Evolutionary conservation across 305 asterid genomes (phyloP), one percentile per base, ranked within the genome.

Genomic region (Fraxinus angustifolia): DNA sequence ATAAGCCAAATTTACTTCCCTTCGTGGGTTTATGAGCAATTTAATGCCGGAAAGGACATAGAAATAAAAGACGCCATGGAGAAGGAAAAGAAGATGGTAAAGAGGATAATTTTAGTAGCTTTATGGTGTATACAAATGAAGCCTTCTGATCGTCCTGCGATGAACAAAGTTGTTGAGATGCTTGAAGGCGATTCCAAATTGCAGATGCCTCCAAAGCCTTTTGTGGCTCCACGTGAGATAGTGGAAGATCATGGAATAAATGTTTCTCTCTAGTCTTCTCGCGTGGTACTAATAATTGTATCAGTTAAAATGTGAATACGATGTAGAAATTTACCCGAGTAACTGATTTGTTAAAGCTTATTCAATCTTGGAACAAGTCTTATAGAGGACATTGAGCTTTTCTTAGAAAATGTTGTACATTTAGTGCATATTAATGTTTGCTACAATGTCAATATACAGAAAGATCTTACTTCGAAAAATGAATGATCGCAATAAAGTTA

Each of bases 101-200:
- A 81, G 81, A 87, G 82, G 83, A 86, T 88, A 80, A 79, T 86
- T 1, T 60, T 88, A 31, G 93, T 86, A 17, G 87, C 86, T 14
- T 80, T 87, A 48, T 87, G 90, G 90, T 83, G 90, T 48, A 85
- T 87, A 71, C 88, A 87, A 17, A 79, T 85, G 89, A 85, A 76
- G 60, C 91, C 91, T 0, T 14, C 70, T 10, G 85, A 83, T 77
- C 86, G 89, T 0, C 89, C 91, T 11, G 50, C 91, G 3, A 88
- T 88, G 91, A 87, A 79, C 67, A 80, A 87, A 84, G 89, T 88
- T 0, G 75, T 88, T 26, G 87, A 87, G 36, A 87, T 88, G 91
- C 86, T 90, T 50, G 90, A 88, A 82, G 81, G 85, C 8, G 76
- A 85, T 16, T 78, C 35, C 0, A 84, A 79, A 11, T 34, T 86